Percentiles rank a stretch among this genome's conserved stretches.
These are phyloP conservation scores for Fraxinus latifolia DNA, from an alignment of 305 asterid species.

Conservation along the genomic window DNA sequence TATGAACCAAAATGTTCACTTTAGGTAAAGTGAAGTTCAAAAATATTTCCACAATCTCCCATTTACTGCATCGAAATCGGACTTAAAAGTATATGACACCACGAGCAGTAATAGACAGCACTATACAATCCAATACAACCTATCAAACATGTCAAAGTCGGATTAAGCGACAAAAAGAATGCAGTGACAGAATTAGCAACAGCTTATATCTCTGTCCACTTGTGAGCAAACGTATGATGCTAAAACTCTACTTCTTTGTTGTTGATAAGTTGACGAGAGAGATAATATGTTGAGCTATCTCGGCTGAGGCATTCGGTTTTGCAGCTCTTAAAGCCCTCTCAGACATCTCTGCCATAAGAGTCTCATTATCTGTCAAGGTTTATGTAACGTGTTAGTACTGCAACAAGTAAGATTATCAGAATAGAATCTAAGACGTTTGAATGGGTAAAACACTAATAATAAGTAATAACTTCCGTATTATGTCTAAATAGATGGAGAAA, in stretches of 20 bases:
- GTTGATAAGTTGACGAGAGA: conserved; percentile 33
- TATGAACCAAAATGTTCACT: background rate
- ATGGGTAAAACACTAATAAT: background rate
- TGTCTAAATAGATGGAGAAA: background rate
- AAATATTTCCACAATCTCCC: background rate
- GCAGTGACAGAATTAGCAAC: background rate
- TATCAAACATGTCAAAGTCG: background rate
- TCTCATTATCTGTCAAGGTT: conserved; percentile 34
- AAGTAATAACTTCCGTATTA: background rate
- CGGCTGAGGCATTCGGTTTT: conserved; percentile 45
- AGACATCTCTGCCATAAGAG: conserved; percentile 43
- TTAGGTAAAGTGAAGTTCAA: background rate
- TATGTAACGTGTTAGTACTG: background rate
- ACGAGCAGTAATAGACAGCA: background rate
- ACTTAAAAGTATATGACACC: background rate
- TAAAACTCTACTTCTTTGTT: background rate
- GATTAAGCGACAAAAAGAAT: background rate
- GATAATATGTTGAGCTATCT: conserved; percentile 40
- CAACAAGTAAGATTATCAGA: background rate
- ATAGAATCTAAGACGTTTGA: background rate
- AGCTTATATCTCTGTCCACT: background rate
- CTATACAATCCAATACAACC: background rate
- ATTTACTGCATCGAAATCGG: background rate
- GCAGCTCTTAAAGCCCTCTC: conserved; percentile 51
- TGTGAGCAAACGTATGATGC: background rate